Evolutionary conservation across 768 basidiomycete species (phyloP).

Genomic region (Sistotremastrum niveocremeum): DNA sequence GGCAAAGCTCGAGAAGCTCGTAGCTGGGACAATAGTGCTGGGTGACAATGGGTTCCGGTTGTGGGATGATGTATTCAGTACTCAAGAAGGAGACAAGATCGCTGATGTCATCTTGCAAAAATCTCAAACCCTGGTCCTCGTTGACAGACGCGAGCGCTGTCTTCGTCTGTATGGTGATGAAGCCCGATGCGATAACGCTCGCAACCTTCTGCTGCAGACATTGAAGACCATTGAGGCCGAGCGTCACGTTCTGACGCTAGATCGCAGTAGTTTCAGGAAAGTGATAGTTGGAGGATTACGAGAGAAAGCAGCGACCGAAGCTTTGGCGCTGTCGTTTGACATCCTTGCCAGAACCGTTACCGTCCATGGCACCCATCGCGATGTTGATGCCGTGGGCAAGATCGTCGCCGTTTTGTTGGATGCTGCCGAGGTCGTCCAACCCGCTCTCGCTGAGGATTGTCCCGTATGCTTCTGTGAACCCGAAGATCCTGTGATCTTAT

Average conservation of each 20-base stretch:
- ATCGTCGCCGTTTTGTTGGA: neutral
- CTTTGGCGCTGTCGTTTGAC: conserved; percentile 32
- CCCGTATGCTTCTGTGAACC: conserved; percentile 59
- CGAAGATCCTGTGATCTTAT: conserved; percentile 35
- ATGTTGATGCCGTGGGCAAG: conserved; percentile 24
- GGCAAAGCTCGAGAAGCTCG: conserved; percentile 21
- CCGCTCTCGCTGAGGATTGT: conserved; percentile 22
- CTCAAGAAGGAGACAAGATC: neutral
- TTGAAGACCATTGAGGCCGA: too few species aligned
- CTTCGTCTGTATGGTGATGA: conserved; percentile 19
- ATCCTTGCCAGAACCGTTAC: conserved; percentile 26
- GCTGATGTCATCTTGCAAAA: neutral
- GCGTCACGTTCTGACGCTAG: conserved; percentile 10
- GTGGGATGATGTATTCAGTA: conserved; percentile 5
- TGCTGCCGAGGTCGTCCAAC: conserved; percentile 4
- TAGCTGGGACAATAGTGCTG: conserved; percentile 10
- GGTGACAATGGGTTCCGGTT: neutral
- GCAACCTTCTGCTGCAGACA: neutral
- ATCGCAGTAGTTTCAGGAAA: conserved; percentile 29
- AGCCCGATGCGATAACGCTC: conserved; percentile 29
- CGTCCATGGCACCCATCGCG: conserved; percentile 41
- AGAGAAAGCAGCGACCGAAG: conserved; percentile 40
- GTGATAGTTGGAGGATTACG: conserved; percentile 30
- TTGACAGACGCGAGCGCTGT: conserved; percentile 20
- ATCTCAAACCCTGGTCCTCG: neutral